Conservation (phyloP, 305 asterid genomes). For the Stenogyne calaminthoides region DNA sequence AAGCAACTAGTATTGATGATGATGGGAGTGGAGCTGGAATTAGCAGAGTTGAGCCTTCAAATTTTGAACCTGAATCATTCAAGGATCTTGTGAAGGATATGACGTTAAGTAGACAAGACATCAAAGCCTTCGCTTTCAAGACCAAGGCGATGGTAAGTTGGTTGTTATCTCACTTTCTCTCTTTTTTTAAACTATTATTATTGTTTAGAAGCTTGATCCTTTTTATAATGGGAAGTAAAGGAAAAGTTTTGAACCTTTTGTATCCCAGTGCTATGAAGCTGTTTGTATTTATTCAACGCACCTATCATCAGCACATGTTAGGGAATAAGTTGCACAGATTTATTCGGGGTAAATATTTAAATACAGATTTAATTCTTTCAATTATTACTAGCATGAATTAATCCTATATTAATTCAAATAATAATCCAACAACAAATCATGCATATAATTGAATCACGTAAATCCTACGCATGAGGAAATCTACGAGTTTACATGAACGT, state of each 20-base stretch:
- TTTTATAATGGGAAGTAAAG: not conserved
- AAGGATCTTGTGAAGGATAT: conserved; percentile 76
- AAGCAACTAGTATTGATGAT: conserved; percentile 41
- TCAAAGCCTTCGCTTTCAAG: conserved; percentile 74
- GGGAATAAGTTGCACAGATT: too few species aligned
- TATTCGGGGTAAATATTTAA: too few species aligned
- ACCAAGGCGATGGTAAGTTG: conserved; percentile 70
- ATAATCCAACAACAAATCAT: too few species aligned
- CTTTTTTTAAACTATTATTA: not conserved
- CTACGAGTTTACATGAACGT: too few species aligned
- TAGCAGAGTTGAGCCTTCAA: conserved; percentile 37
- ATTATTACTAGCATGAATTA: too few species aligned
- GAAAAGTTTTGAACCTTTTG: not conserved
- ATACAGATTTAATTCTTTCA: too few species aligned
- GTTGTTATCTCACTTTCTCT: not conserved
- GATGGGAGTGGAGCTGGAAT: conserved; percentile 38
- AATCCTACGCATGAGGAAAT: too few species aligned
- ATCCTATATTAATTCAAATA: too few species aligned
- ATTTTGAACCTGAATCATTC: conserved; percentile 50
- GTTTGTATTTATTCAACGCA: not conserved
- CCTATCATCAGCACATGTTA: not conserved
- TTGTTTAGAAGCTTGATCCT: not conserved
- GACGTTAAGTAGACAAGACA: conserved; percentile 66
- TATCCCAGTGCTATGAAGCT: not conserved
- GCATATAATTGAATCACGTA: too few species aligned